Percentiles rank a stretch among this genome's conserved stretches.
phyloP scores from a whole-genome alignment of 1,139 yeast genomes.

The Yamadazyma diddensiae region DNA sequence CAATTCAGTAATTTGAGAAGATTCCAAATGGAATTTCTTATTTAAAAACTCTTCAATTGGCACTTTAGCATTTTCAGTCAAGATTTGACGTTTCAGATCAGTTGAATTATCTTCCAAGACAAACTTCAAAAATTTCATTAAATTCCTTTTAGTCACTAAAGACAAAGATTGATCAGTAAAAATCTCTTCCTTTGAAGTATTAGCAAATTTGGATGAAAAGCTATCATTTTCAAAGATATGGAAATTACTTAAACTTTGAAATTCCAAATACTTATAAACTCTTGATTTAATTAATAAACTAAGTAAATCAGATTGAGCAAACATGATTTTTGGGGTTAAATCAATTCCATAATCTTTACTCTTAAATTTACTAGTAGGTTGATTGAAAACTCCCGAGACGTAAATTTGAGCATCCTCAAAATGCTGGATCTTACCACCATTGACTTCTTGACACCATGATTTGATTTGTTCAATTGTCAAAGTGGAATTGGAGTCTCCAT shows the following conservation, averaged over 20 bases:
- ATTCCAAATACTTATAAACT: constrained; percentile 88
- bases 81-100: constrained; percentile 40
- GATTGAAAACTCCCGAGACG: constrained; percentile 54
- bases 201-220: constrained; percentile 73
- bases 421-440: constrained; percentile 45
- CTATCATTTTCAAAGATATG: constrained; percentile 90
- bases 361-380: constrained; percentile 36
- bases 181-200: constrained; percentile 81
- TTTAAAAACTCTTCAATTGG: constrained; percentile 60
- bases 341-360: constrained; percentile 85
- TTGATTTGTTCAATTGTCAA: constrained; percentile 81
- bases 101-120: constrained; percentile 66
- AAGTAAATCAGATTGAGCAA: constrained; percentile 83
- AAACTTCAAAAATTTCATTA: constrained; percentile 93
- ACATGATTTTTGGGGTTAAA: constrained; percentile 81
- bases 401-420: constrained; percentile 65
- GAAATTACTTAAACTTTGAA: constrained; percentile 82
- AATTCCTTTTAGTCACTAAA: constrained; percentile 70
- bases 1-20: constrained; percentile 76
- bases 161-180: constrained; percentile 85
- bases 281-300: constrained; percentile 76
- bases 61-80: constrained; percentile 53
- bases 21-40: constrained; percentile 65
- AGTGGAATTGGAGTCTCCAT: constrained; percentile 87
- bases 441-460: constrained; percentile 74